Percentiles rank a stretch among this genome's conserved stretches.
phyloP scores from a whole-genome alignment of 1,139 yeast genomes.

The Suhomyces bolitotheri region DNA sequence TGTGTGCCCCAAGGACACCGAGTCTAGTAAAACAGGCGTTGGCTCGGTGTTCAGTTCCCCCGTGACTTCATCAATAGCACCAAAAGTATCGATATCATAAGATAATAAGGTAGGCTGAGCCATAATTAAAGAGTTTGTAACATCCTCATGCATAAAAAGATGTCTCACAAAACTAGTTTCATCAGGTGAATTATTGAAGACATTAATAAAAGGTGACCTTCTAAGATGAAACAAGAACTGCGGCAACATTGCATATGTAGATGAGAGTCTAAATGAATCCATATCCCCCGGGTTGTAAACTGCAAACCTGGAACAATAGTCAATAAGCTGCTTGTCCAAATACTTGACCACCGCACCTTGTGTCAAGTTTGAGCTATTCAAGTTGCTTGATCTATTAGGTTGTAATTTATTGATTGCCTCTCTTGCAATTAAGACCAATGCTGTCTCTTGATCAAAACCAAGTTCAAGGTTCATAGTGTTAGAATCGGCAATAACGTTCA shows the following conservation, averaged over 20 bases:
- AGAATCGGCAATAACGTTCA: constrained; percentile 43
- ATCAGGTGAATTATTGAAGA: constrained; percentile 78
- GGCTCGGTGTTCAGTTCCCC: constrained; percentile 37
- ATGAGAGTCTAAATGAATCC: constrained; percentile 73
- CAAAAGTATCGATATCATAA: constrained; percentile 57
- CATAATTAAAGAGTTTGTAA: constrained; percentile 66
- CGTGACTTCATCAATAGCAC: constrained; percentile 44
- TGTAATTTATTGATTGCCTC: constrained; percentile 50
- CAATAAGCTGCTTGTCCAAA: constrained; percentile 82
- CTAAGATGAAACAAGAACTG: constrained; percentile 74
- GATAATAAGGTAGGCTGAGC: constrained; percentile 73
- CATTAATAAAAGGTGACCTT: constrained; percentile 67
- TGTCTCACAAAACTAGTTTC: constrained; percentile 74
- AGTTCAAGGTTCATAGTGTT: constrained; percentile 38
- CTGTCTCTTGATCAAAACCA: constrained; percentile 71
- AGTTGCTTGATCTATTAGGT: constrained; percentile 21
- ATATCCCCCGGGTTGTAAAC: constrained; percentile 80
- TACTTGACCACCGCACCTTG: constrained; percentile 59
- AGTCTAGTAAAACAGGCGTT: constrained; percentile 67
- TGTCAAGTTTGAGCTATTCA: constrained; percentile 14
- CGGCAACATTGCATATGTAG: constrained; percentile 74
- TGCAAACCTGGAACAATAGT: constrained; percentile 84
- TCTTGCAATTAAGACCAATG: constrained; percentile 61
- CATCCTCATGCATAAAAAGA: constrained; percentile 65
- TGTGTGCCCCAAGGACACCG: constrained; percentile 61